Evolutionary conservation across 805 yeast genomes (phyloP), one percentile per base, ranked within the genome.

Genomic region (Grigorovia jiainica): DNA sequence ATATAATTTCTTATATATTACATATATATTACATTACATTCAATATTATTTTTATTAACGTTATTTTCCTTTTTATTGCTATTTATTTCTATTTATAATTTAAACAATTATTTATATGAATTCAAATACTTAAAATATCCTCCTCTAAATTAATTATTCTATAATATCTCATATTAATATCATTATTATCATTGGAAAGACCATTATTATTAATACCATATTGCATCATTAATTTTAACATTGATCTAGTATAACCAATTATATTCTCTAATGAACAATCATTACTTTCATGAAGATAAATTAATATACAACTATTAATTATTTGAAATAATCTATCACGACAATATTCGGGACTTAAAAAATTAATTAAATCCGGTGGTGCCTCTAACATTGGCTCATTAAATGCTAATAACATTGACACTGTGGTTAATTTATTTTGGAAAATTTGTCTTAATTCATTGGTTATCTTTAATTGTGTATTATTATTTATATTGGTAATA

Each of bases 371-470:
- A 23, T 57, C 63, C 5, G 49, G 54, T 17, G 59, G 57, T 5
- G 58, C 64, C 25, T 66, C 70, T 8, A 53, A 56, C 4, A 70
- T 55, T 1, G 81, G 80, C 40, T 76, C 64, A 8, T 69, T 68
- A 47, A 70, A 78, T 3, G 81, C 78, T 36, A 78, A 53, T 23
- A 79, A 55, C 3, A 75, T 63, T 7, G 76, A 73, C 0, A 77
- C 63, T 34, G 72, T 71, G 32, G 66, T 63, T 24, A 79, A 51
- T 44, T 63, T 61, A 7, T 60, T 58, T 24, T 60, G 63, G 33
- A 65, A 63, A n/a, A 52, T 52, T 3, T 58, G 48, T n/a, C 64
- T 59, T 3, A 53, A 44, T 11, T 50, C 53, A 9, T 39, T 44
- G 3, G 51, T 38, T 3, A 53, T 43, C 13, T 18, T 16, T 11